Base-by-base conservation (phyloP, 352 stramenopile genomes). In the Globisporangium paroecandrum region DNA sequence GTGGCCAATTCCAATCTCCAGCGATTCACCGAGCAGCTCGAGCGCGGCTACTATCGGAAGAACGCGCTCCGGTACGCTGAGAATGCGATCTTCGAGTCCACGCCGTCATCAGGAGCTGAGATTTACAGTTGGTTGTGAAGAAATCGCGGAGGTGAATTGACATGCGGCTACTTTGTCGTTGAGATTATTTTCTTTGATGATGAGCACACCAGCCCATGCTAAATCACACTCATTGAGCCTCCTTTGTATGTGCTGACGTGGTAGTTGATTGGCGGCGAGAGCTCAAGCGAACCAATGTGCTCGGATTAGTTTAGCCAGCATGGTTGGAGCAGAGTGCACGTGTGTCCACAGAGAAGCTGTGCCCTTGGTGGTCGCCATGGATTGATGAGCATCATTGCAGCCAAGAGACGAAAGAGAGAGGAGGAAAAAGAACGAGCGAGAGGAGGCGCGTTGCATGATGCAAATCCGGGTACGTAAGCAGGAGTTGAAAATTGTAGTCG, bases 1-100 rank as follows among this genome's bases (percentile, higher is more conserved):
- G 73, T 93, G 3, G 57, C 54, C 20, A 82, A 81, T n/a, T 18
- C 59, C 27, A 59, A 73, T 9, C 70, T 85, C 10, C 27, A 54
- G 9, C 66, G 6, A 18, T 87, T 90, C 58, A 85, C 83, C 59
- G 67, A 74, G 55, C 27, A 62, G 25, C 32, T 90, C 13, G 55
- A 66, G 56, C 47, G 46, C 0, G 76, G 60, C 25, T 87, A 84
- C 69, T 89, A 89, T 34, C 20, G 13, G 15, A 38, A 59, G 36
- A 38, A 55, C 66, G 22, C 62, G 49, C 6, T 27, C 18, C 38
- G 5, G 53, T 10, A 22, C 18, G 9, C 24, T 36, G 53, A 38
- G n/a, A 36, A 38, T 15, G 24, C 53, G 51, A 34, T 57, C 25
- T 57, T 57, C 51, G 22, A 57, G 51, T 57, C 51, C 24, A 34